A percentile compares a stretch with the other conserved stretches of the same genome.
These are phyloP conservation scores for Hyparrhenia diplandra DNA, from an alignment of 176 grass and related monocot species.

Conservation along the genomic window DNA sequence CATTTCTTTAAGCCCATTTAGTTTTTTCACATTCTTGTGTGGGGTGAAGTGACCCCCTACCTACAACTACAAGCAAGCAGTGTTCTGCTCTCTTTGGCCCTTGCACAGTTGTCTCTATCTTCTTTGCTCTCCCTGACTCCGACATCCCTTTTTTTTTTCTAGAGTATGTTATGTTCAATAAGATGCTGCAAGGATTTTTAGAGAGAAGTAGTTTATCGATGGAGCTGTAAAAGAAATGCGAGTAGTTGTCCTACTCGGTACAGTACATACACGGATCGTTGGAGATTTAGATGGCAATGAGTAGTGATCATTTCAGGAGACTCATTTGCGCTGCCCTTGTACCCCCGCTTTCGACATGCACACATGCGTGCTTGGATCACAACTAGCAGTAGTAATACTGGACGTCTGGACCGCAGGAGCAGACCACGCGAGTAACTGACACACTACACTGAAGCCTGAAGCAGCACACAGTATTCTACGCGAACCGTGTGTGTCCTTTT, in stretches of 20 bases:
- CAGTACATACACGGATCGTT: neutral
- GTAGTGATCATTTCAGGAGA: neutral
- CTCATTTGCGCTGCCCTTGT: neutral
- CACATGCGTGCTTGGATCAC: slow-evolving; percentile 6
- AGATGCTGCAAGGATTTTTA: neutral
- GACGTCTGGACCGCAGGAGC: neutral
- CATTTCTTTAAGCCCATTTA: neutral
- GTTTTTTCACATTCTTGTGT: slow-evolving; percentile 18
- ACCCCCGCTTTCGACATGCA: slow-evolving; percentile 11
- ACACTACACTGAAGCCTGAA: neutral
- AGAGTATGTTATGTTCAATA: neutral
- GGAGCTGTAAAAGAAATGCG: neutral
- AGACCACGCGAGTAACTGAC: neutral
- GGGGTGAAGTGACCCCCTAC: slow-evolving; percentile 57
- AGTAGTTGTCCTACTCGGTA: neutral
- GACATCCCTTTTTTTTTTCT: neutral
- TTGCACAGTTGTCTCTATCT: slow-evolving; percentile 1
- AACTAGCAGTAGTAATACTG: neutral
- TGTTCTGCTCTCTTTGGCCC: slow-evolving; percentile 8
- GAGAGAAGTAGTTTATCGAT: neutral
- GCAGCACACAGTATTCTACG: no score
- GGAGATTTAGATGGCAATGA: neutral
- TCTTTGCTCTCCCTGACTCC: slow-evolving; percentile 10
- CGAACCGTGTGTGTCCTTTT: no score
- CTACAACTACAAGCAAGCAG: slow-evolving; percentile 44